Conservation (phyloP, 177 flowering plant species). For the Telopea speciosissima region DNA sequence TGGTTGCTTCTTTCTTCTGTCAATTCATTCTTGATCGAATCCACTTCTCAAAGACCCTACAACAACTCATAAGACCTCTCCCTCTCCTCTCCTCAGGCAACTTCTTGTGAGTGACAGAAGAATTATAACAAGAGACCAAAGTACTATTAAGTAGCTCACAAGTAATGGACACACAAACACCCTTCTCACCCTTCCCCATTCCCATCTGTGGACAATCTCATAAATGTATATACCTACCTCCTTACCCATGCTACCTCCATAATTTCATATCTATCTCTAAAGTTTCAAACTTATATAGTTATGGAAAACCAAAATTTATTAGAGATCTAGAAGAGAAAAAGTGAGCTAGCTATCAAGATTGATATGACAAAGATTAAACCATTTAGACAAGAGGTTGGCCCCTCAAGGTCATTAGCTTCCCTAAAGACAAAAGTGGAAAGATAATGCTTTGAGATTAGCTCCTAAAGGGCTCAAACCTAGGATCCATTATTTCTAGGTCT, state of each 20-base stretch:
- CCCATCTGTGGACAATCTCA: conserved; percentile 8
- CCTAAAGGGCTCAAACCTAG: too few relatives aligned
- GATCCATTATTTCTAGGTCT: too few relatives aligned
- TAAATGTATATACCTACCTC: too few relatives aligned
- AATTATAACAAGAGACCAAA: conserved; percentile 4
- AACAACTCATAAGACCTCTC: not conserved
- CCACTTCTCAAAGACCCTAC: not conserved
- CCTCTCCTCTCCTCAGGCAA: not conserved
- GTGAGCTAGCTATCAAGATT: too few relatives aligned
- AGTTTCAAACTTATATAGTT: not conserved
- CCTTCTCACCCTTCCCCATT: not conserved
- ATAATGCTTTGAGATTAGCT: too few relatives aligned
- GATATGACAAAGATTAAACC: too few relatives aligned
- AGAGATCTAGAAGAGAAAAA: too few relatives aligned
- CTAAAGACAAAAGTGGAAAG: too few relatives aligned
- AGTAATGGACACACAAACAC: not conserved
- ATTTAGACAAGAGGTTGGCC: too few relatives aligned
- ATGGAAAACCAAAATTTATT: not conserved
- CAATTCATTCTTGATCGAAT: not conserved
- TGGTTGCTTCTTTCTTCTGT: conserved; percentile 3
- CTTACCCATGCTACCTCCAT: conserved; percentile 7
- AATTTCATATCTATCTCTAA: not conserved
- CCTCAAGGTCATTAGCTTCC: too few relatives aligned
- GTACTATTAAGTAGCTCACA: not conserved
- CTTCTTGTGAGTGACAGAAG: conserved; percentile 10